Base-by-base conservation (phyloP, 192 early-diverging fungal genomes). In the Podila horticola region DNA sequence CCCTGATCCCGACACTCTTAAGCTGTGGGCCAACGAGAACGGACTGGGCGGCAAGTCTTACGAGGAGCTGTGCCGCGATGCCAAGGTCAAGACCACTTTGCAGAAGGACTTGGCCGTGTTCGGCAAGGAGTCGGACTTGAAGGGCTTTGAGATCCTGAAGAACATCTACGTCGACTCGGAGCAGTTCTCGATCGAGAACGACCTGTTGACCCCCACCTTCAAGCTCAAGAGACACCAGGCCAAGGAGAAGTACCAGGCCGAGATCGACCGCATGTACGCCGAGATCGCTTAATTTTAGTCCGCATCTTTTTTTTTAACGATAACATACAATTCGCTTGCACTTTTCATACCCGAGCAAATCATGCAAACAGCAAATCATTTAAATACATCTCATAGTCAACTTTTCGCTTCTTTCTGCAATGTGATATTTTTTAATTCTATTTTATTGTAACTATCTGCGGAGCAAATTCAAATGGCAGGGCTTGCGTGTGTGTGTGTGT, bases 81-180 rank as follows among this genome's bases (percentile, higher is more conserved):
- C 79, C 4, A 67, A 79, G 36, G 90, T 94, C 38, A 86, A 84
- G 33, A 85, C 86, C 10, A 86, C 88, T 6, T 11, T 97, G 36
- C 59, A 92, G 50, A 85, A 88, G 68, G 74, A 86, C 4, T 73
- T 95, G 30, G 82, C 84, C 12, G 83, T 68, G 5, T 75, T 84
- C 75, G 93, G 92, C 22, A 90, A 86, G 69, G 84, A 85, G 64
- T 77, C 84, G 34, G 93, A 92, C 65, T 86, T 97, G 64, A 93
- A 94, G 82, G 95, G 97, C 8, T 98, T 96, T 84, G 97, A 98
- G 84, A 88, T 90, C 68, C 81, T 95, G 30, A 92, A 91, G 64
- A 89, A 86, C 26, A 84, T 97, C 63, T 84, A 92, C 77, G 71
- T 98, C 28, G 91, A 92, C 20, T 49, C 88, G 52, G 87, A 90